Conservation (phyloP, 2,329 filamentous ascomycete species). For the Sporothrix inflata region DNA sequence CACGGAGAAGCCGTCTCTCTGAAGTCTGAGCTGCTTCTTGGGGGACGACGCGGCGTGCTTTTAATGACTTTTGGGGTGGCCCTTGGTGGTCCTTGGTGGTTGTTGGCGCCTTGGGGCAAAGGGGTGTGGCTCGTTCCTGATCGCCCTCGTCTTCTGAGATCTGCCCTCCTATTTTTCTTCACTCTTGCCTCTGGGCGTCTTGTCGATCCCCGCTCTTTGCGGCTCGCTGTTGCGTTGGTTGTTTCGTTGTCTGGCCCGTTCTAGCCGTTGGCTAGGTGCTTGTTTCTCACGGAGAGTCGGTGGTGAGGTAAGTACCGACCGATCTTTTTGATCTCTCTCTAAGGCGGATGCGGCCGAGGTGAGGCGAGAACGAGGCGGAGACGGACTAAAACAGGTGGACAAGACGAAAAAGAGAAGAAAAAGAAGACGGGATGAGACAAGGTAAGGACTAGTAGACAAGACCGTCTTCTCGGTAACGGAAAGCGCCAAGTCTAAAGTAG, state of each 20-base stretch:
- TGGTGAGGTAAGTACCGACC: not conserved
- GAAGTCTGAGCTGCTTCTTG: not conserved
- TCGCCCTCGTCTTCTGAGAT: constrained; percentile 17
- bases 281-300: not conserved
- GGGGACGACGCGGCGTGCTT: constrained; percentile 4
- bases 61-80: not conserved
- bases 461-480: not conserved
- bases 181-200: not conserved
- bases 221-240: not conserved
- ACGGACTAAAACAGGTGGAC: not conserved
- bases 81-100: not conserved
- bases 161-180: not conserved
- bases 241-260: not conserved
- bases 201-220: constrained; percentile 14
- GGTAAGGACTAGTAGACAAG: not conserved
- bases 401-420: not conserved
- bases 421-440: not conserved
- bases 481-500: not conserved
- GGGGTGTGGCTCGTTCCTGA: constrained; percentile 19
- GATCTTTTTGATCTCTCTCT: not conserved
- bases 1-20: not conserved
- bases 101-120: not conserved
- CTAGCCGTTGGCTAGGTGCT: too few species aligned
- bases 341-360: not conserved
- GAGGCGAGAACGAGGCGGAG: constrained; percentile 4